Evolutionary conservation across 2,329 filamentous ascomycete genomes (phyloP).

Genomic region (Stachybotrys echinatus): DNA sequence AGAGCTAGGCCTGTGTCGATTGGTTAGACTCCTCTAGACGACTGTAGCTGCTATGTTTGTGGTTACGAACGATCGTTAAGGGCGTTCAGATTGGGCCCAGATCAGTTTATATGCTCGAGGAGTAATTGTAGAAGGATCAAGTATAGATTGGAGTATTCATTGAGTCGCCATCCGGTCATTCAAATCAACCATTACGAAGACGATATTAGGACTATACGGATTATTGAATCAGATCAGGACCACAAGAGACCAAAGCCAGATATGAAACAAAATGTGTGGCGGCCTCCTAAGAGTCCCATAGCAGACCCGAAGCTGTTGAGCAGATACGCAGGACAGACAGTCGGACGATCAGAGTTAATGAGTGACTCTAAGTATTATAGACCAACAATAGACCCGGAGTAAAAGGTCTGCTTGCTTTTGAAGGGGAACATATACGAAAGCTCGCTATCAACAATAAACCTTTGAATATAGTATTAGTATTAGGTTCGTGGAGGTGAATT

Average conservation of each 20-base stretch:
- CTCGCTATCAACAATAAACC: background rate
- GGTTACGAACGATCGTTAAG: background rate
- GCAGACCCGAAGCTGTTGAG: background rate
- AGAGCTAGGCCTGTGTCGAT: background rate
- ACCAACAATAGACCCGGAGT: background rate
- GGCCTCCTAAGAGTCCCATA: background rate
- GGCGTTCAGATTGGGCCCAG: background rate
- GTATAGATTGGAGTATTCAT: background rate
- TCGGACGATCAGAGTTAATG: constrained; percentile 1
- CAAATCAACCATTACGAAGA: background rate
- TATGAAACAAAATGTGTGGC: background rate
- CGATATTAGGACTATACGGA: background rate
- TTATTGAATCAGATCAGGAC: background rate
- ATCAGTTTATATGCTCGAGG: background rate
- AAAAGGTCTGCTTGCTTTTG: background rate
- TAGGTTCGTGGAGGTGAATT: background rate
- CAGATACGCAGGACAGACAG: background rate
- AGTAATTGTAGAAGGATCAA: background rate
- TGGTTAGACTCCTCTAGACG: background rate
- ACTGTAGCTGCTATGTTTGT: background rate
- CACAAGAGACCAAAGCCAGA: background rate
- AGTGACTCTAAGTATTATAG: background rate
- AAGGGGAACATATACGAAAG: background rate
- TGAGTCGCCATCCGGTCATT: background rate
- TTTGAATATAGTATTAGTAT: background rate